A percentile compares a stretch with the other conserved stretches of the same genome.
Evolutionary conservation across 331 rosid species (phyloP).

Genomic region (Stylosanthes scabra): DNA sequence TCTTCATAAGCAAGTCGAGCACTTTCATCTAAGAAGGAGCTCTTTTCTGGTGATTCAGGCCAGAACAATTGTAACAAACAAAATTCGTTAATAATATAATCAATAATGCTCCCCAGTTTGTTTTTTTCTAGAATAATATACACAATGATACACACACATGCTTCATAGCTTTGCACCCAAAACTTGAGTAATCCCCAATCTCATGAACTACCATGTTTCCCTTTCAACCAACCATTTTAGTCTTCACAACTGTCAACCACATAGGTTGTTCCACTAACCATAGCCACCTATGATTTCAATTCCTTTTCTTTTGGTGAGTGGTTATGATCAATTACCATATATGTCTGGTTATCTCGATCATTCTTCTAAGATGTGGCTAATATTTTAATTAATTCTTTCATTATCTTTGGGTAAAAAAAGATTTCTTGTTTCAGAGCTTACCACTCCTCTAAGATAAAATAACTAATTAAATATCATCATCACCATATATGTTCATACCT

Average conservation of each 20-base stretch:
- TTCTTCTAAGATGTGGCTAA: neutral
- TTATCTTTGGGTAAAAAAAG: neutral
- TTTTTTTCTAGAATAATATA: too few species aligned
- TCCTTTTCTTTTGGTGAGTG: too few species aligned
- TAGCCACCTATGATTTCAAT: neutral
- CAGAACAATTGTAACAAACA: too few species aligned
- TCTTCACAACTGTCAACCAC: slow-evolving; percentile 36
- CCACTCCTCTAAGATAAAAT: neutral
- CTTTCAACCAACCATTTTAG: slow-evolving; percentile 21
- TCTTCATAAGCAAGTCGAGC: too few species aligned
- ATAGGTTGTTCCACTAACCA: neutral
- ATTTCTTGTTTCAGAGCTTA: neutral
- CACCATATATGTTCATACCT: too few species aligned
- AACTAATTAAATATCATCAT: neutral
- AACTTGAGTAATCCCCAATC: slow-evolving; percentile 8
- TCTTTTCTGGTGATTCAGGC: too few species aligned
- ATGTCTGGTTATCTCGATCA: neutral
- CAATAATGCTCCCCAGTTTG: neutral
- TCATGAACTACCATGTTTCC: slow-evolving; percentile 1
- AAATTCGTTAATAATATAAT: neutral
- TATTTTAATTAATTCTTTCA: neutral
- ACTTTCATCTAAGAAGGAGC: too few species aligned
- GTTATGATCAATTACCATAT: neutral
- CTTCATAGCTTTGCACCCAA: neutral
- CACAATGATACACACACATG: neutral